A percentile compares a stretch with the other conserved stretches of the same genome.
These are phyloP conservation scores for Linnemannia zychae DNA, from an alignment of 192 early-diverging fungal genomes.

Conservation along the genomic window DNA sequence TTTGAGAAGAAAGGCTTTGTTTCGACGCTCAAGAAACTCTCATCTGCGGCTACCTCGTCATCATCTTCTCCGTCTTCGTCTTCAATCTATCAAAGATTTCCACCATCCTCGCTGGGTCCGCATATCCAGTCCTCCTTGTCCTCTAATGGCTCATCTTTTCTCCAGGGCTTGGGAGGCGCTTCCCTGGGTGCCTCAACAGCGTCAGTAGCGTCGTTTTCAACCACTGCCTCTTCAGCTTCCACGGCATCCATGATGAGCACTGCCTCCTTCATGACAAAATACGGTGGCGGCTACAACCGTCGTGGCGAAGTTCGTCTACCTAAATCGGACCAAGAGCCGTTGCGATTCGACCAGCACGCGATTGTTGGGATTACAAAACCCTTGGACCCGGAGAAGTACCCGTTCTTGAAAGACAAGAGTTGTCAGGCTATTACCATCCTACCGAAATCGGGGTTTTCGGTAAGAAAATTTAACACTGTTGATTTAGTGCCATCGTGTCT, in stretches of 20 bases:
- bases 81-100: neutral
- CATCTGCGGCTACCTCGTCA: neutral
- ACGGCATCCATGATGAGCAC: neutral
- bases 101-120: too few species aligned
- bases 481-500: too few species aligned
- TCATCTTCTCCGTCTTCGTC: neutral
- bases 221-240: neutral
- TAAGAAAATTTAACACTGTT: too few species aligned
- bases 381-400: slow-evolving; percentile 31
- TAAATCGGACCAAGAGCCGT: slow-evolving; percentile 21
- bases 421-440: slow-evolving; percentile 30
- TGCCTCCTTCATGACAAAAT: neutral
- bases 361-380: slow-evolving; percentile 22
- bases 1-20: neutral
- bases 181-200: neutral
- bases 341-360: slow-evolving; percentile 44
- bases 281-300: neutral
- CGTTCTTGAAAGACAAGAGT: slow-evolving; percentile 31
- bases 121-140: neutral
- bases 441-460: slow-evolving; percentile 24
- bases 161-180: neutral
- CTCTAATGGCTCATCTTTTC: neutral
- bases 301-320: neutral
- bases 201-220: neutral
- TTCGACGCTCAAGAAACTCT: neutral